Conservation (phyloP, 495 filamentous ascomycete species). For the Aspergillus ostianus region DNA sequence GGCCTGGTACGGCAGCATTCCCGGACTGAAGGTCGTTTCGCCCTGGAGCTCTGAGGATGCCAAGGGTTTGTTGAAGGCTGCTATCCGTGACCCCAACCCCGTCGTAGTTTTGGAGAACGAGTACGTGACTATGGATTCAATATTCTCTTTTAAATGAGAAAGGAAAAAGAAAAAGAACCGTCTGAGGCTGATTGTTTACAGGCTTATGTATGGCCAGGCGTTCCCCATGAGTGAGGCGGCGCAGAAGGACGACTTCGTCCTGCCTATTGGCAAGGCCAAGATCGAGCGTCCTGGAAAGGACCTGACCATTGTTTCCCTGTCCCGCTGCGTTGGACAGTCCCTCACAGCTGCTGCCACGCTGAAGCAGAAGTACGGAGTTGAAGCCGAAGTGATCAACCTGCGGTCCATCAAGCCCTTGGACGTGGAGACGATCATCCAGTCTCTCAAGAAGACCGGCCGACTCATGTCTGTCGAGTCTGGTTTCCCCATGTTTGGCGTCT, state of each 20-base stretch:
- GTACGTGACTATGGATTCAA: constrained; percentile 40
- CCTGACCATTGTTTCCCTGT: constrained; percentile 90
- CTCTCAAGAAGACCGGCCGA: constrained; percentile 95
- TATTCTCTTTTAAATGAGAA: background rate
- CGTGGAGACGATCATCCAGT: constrained; percentile 90
- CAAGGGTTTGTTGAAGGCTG: constrained; percentile 95
- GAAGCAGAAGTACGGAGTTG: constrained; percentile 94
- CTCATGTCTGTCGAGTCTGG: constrained; percentile 92
- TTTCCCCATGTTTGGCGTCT: constrained; percentile 91
- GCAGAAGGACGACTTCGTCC: constrained; percentile 91
- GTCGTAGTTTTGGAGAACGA: constrained; percentile 96
- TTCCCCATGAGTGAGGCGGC: constrained; percentile 97
- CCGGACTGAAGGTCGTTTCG: constrained; percentile 92
- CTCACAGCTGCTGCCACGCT: constrained; percentile 82
- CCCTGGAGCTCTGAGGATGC: constrained; percentile 97
- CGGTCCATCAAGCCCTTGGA: constrained; percentile 96
- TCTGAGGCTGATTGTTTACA: constrained; percentile 30
- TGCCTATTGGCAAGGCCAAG: constrained; percentile 98
- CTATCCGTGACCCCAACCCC: constrained; percentile 97
- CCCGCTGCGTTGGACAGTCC: constrained; percentile 92
- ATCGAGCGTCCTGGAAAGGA: constrained; percentile 95
- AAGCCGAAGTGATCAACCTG: constrained; percentile 96
- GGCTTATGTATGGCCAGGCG: constrained; percentile 83
- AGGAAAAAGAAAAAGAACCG: background rate
- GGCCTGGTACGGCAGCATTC: constrained; percentile 97